Percentiles rank a stretch among this genome's conserved stretches.
Evolutionary conservation across 2,329 filamentous ascomycete species (phyloP).

Genomic region (Zarea fungicola): DNA sequence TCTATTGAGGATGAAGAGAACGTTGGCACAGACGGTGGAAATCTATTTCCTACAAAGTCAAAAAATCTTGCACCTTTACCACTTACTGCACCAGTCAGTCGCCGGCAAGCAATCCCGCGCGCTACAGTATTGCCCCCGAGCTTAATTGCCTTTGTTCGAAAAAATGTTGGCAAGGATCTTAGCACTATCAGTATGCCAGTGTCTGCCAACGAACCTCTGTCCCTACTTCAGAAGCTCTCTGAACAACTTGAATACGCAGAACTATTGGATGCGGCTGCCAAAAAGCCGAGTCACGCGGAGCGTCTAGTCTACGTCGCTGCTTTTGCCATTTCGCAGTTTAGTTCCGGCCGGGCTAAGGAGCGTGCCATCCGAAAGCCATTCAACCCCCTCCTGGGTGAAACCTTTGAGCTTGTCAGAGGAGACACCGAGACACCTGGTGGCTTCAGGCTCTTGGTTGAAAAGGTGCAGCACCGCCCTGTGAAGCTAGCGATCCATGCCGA

Average conservation of each 20-base stretch:
- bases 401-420: conserved; percentile 84
- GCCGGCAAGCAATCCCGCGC: conserved; percentile 65
- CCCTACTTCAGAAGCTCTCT: conserved; percentile 78
- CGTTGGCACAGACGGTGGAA: conserved; percentile 54
- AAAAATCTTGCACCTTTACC: conserved; percentile 76
- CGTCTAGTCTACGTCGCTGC: conserved; percentile 80
- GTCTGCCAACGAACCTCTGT: conserved; percentile 88
- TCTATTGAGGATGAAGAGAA: conserved; percentile 56
- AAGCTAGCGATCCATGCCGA: conserved; percentile 92
- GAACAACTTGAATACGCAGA: conserved; percentile 89
- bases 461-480: conserved; percentile 88
- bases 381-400: conserved; percentile 94
- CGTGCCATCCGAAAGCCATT: conserved; percentile 93
- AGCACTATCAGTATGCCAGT: conserved; percentile 98
- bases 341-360: conserved; percentile 77
- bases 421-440: conserved; percentile 67
- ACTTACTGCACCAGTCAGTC: conserved; percentile 55
- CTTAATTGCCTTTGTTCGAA: conserved; percentile 87
- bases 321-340: conserved; percentile 86
- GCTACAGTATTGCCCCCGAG: conserved; percentile 80
- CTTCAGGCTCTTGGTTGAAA: conserved; percentile 90
- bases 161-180: conserved; percentile 96
- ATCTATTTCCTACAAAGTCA: conserved; percentile 68
- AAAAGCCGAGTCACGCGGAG: conserved; percentile 55
- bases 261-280: conserved; percentile 70